A percentile compares a stretch with the other conserved stretches of the same genome.
Evolutionary conservation across 805 yeast genomes (phyloP).

Genomic region (Wickerhamiella parazyma): DNA sequence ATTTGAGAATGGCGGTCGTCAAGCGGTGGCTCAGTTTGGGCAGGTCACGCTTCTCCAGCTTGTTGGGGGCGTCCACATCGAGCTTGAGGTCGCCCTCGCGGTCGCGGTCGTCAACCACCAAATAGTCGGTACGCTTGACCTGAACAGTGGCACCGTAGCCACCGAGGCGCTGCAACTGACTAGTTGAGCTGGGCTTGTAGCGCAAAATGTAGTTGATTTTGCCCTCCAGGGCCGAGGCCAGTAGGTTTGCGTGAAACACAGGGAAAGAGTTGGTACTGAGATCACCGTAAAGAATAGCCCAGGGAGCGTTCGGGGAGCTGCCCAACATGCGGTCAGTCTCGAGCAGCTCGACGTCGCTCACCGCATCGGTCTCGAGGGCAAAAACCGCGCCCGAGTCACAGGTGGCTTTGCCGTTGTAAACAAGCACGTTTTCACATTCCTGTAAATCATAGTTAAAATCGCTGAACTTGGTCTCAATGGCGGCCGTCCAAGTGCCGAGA

Average conservation of each 20-base stretch:
- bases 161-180: conserved; percentile 13
- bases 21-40: conserved; percentile 22
- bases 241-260: conserved; percentile 44
- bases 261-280: conserved; percentile 36
- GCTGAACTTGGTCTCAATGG: conserved; percentile 50
- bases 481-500: conserved; percentile 41
- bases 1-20: conserved; percentile 26
- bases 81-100: conserved; percentile 13
- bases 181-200: conserved; percentile 34
- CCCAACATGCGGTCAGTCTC: conserved; percentile 46
- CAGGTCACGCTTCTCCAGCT: conserved; percentile 18
- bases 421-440: conserved; percentile 35
- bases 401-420: conserved; percentile 39
- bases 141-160: conserved; percentile 61
- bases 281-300: conserved; percentile 57
- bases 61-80: conserved; percentile 18
- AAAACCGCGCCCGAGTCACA: conserved; percentile 62
- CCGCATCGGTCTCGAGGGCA: conserved; percentile 47
- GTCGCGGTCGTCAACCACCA: conserved; percentile 46
- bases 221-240: conserved; percentile 45
- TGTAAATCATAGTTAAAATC: conserved; percentile 33
- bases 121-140: conserved; percentile 51
- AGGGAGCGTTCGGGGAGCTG: conserved; percentile 31
- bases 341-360: conserved; percentile 19
- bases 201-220: conserved; percentile 68